Evolutionary conservation across 176 grass and related monocot species (phyloP).

Genomic region (Microstegium vimineum): DNA sequence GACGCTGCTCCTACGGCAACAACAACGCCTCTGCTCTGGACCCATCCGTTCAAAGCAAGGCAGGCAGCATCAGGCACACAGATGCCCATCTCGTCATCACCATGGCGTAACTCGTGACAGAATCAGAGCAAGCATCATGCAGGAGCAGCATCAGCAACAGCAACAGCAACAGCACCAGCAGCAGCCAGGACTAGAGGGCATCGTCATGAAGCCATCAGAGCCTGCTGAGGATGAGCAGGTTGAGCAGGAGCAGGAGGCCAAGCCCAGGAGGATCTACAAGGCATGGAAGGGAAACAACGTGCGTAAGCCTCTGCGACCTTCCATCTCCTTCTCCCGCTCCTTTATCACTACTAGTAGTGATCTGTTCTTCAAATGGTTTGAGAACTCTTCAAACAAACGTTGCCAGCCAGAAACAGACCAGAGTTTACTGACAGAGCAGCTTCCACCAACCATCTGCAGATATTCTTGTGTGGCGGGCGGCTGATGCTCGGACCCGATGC

Average conservation of each 20-base stretch:
- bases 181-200: background rate
- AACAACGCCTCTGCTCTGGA: constrained; percentile 2
- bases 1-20: background rate
- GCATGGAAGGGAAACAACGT: constrained; percentile 74
- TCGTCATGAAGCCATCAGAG: constrained; percentile 1
- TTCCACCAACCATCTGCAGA: constrained; percentile 25
- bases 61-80: background rate
- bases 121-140: background rate
- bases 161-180: background rate
- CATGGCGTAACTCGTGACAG: background rate
- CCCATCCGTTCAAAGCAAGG: constrained; percentile 13
- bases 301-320: background rate
- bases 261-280: constrained; percentile 46
- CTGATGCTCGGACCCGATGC: constrained; percentile 41
- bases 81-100: background rate
- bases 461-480: constrained; percentile 54
- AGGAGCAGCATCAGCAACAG: background rate
- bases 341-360: background rate
- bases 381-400: background rate
- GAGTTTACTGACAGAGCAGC: background rate
- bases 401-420: background rate
- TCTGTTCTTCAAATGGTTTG: background rate
- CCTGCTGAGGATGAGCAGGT: background rate
- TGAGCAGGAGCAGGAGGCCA: background rate
- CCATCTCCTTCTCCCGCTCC: background rate